Percentiles rank a stretch among this genome's conserved stretches.
These are phyloP conservation scores for Tetratostichococcus sp. DNA, from an alignment of 139 green algal genomes.

Conservation along the genomic window DNA sequence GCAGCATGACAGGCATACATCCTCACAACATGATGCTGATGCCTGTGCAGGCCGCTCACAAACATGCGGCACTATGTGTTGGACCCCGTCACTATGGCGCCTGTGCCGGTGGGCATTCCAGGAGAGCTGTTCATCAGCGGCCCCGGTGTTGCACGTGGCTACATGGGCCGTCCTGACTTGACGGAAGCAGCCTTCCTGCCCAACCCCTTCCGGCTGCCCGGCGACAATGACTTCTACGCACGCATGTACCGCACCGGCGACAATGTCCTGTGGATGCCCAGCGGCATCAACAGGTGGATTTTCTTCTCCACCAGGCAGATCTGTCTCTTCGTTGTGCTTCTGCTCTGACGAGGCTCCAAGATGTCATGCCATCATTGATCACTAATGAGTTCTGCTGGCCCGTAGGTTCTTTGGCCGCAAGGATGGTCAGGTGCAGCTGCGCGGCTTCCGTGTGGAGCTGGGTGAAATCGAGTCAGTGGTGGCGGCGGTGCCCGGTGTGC, in stretches of 20 bases:
- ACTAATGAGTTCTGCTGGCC: too few species aligned
- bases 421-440: slow-evolving; percentile 28
- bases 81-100: neutral
- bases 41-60: neutral
- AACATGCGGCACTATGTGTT: neutral
- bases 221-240: neutral
- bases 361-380: too few species aligned
- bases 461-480: slow-evolving; percentile 28
- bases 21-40: too few species aligned
- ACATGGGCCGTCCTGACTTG: slow-evolving; percentile 23
- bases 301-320: too few species aligned
- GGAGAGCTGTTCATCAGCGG: neutral
- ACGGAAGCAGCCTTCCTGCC: slow-evolving; percentile 31
- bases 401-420: neutral
- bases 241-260: neutral
- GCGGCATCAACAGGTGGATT: neutral
- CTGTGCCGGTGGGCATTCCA: neutral
- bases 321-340: too few species aligned
- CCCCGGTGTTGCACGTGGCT: slow-evolving; percentile 11
- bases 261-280: neutral
- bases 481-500: neutral
- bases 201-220: slow-evolving; percentile 13
- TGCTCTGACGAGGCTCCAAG: too few species aligned
- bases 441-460: slow-evolving; percentile 34
- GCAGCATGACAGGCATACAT: too few species aligned